Evolutionary conservation across 164 flowering plant genomes (phyloP), one percentile per base, ranked within the genome.

Genomic region (Sextonia rubra): DNA sequence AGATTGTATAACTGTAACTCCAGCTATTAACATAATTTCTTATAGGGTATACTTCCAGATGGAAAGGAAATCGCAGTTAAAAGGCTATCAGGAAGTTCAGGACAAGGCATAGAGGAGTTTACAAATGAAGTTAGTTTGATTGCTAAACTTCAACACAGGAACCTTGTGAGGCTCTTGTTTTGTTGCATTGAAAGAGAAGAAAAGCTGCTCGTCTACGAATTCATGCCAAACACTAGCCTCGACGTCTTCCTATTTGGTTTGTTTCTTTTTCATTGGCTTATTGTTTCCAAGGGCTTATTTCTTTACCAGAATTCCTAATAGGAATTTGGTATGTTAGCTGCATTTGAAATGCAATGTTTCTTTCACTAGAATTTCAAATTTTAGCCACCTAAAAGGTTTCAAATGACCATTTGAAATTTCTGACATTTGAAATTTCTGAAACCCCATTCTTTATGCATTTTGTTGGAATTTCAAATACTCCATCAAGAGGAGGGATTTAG

Each of bases 51-150:
- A 17, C 49, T 77, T 12, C 20, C 61, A 0, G 32, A 58, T 69
- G 80, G 76, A 17, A 23, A 69, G 22, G 76, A 68, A 64, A 23
- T 77, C 11, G 79, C 79, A 29, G 73, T 77, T 5, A 77, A 77
- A 27, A 77, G 73, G 32, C 76, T 77, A 2, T 77, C 79, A 5
- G 62, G 47, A 9, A 58, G n/a, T 9, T 77, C 79, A 0, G 64
- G 26, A 3, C 79, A 77, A 73, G 79, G 73, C 11, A 25, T 44
- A 25, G 70, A 73, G 24, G 79, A 76, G 32, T 73, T 77, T 60
- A 73, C 64, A 72, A 77, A 62, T 20, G 79, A 77, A 48, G 47
- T 77, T 47, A 30, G 15, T 9, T 12, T 77, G 5, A 64, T 73
- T 20, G 72, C 73, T 3, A 77, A 70, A 52, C 75, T 77, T 25